These are phyloP conservation scores for Aristolochia contorta DNA, from an alignment of 164 flowering plant genomes.

Conservation along the genomic window DNA sequence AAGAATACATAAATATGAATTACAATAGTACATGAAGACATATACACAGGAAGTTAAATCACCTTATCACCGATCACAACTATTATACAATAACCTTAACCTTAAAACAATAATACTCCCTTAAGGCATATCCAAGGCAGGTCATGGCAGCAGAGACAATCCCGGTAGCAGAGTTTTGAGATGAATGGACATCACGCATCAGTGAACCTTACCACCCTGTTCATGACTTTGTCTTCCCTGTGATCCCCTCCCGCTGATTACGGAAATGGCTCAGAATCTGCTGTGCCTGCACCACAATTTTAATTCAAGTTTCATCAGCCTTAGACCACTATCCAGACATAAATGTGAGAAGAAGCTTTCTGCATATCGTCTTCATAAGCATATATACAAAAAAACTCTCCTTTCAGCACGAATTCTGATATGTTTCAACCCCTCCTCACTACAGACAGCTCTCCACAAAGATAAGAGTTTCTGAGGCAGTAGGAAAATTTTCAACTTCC, in stretches of 20 bases:
- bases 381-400: too few relatives aligned
- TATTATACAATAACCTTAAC: neutral
- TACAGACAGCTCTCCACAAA: too few relatives aligned
- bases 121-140: neutral
- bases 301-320: neutral
- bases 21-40: conserved; percentile 1
- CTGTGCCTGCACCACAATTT: conserved; percentile 56
- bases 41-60: neutral
- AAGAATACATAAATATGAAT: conserved; percentile 1
- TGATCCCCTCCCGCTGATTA: conserved; percentile 59
- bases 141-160: neutral
- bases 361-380: too few relatives aligned
- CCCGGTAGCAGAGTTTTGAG: too few relatives aligned
- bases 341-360: too few relatives aligned
- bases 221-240: conserved; percentile 41
- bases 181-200: neutral
- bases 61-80: neutral
- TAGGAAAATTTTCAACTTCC: too few relatives aligned
- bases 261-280: conserved; percentile 87
- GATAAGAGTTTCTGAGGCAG: too few relatives aligned
- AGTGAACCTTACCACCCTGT: neutral
- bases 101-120: neutral
- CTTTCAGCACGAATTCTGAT: too few relatives aligned
- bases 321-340: neutral
- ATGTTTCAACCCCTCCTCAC: too few relatives aligned